These are phyloP conservation scores for Phytophthora lateralis DNA, from an alignment of 352 stramenopile species.

Conservation along the genomic window DNA sequence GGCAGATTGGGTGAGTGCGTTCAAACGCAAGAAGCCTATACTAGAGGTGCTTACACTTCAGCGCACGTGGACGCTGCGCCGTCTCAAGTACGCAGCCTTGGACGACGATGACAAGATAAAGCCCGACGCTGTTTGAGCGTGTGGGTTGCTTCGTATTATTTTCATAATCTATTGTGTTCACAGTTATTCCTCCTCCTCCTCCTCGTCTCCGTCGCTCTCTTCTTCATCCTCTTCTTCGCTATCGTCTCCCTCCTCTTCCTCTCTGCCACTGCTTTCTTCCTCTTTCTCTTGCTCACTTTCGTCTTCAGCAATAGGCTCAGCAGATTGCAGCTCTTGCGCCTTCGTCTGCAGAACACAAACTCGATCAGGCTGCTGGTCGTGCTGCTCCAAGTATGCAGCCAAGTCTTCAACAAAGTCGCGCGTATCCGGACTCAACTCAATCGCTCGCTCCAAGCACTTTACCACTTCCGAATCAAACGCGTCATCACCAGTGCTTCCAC, in stretches of 20 bases:
- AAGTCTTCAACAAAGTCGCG: slow-evolving; percentile 60
- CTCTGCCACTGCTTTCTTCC: slow-evolving; percentile 8
- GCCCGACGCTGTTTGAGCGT: slow-evolving; percentile 8
- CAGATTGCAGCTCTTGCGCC: slow-evolving; percentile 12
- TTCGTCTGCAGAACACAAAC: slow-evolving; percentile 32
- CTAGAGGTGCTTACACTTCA: slow-evolving; percentile 54
- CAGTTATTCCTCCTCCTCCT: slow-evolving; percentile 9
- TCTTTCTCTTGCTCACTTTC: slow-evolving; percentile 14
- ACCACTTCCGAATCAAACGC: slow-evolving; percentile 33
- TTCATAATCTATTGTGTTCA: slow-evolving; percentile 27
- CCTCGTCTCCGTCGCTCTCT: slow-evolving; percentile 14
- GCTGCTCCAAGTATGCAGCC: slow-evolving; percentile 42
- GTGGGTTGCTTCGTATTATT: slow-evolving; percentile 25
- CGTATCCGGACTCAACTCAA: slow-evolving; percentile 46
- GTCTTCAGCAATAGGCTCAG: not conserved
- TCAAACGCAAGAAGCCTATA: slow-evolving; percentile 46
- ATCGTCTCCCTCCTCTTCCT: slow-evolving; percentile 16
- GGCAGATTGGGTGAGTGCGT: slow-evolving; percentile 43
- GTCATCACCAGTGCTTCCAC: slow-evolving; percentile 18
- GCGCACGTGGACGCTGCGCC: slow-evolving; percentile 45
- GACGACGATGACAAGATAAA: slow-evolving; percentile 14
- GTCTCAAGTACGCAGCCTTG: slow-evolving; percentile 39
- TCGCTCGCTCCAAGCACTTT: slow-evolving; percentile 48
- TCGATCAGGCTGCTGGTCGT: slow-evolving; percentile 22
- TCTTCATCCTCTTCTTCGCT: slow-evolving; percentile 15